Conservation (phyloP, 352 stramenopile species). For the Globisporangium splendens region DNA sequence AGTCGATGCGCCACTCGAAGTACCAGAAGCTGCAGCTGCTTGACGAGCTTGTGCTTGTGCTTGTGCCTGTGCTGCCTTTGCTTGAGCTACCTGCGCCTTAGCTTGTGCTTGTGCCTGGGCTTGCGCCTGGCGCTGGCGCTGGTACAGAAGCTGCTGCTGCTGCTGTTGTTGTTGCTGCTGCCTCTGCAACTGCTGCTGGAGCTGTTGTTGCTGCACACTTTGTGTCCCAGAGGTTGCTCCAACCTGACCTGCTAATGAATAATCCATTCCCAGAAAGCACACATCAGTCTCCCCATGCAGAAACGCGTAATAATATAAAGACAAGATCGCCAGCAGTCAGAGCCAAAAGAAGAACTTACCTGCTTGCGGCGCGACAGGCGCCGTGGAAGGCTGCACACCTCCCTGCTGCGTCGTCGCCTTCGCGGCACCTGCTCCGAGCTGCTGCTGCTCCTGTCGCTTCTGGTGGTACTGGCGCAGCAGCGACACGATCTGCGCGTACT, state of each 20-base stretch:
- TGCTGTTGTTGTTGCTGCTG: conserved; percentile 30
- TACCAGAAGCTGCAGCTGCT: neutral
- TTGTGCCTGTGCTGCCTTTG: conserved; percentile 20
- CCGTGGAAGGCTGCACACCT: neutral
- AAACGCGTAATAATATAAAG: neutral
- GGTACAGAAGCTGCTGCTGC: conserved; percentile 23
- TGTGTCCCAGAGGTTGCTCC: neutral
- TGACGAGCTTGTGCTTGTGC: conserved; percentile 15
- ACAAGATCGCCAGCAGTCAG: no score
- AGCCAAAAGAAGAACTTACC: neutral
- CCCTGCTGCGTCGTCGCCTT: conserved; percentile 2
- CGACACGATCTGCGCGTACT: conserved; percentile 82
- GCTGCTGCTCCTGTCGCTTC: conserved; percentile 19
- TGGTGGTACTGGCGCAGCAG: conserved; percentile 79
- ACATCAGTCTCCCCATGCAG: neutral
- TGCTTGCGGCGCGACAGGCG: conserved; percentile 1
- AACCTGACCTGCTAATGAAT: conserved; percentile 1
- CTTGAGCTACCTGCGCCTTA: conserved; percentile 12
- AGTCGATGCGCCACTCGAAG: neutral
- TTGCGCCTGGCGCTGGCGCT: conserved; percentile 29
- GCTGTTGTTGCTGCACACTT: conserved; percentile 5
- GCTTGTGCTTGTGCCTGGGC: conserved; percentile 20
- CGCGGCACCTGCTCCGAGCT: conserved; percentile 3
- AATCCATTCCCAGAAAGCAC: neutral
- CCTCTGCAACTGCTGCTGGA: conserved; percentile 11